Conservation (phyloP, 805 yeast genomes). For the Pichia kluyveri region DNA sequence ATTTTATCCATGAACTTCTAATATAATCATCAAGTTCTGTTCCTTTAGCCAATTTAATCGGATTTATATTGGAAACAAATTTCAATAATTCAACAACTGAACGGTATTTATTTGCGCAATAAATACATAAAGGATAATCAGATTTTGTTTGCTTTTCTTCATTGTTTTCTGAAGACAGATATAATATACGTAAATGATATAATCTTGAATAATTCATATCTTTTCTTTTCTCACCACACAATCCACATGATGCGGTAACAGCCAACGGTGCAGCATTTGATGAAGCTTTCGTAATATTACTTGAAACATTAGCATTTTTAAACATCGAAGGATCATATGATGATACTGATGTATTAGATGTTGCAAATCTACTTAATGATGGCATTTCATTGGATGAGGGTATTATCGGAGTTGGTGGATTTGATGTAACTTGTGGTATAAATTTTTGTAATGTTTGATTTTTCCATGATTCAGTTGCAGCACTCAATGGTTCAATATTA, state of each 20-base stretch:
- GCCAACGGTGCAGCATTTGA: slow-evolving; percentile 60
- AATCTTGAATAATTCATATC: slow-evolving; percentile 70
- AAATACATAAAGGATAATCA: slow-evolving; percentile 67
- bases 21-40: slow-evolving; percentile 18
- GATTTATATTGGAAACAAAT: slow-evolving; percentile 31
- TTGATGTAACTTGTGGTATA: slow-evolving; percentile 4
- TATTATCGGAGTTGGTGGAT: slow-evolving; percentile 8
- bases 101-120: slow-evolving; percentile 72
- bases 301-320: slow-evolving; percentile 1
- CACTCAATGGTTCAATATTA: slow-evolving; percentile 77
- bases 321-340: slow-evolving; percentile 9
- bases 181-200: slow-evolving; percentile 37
- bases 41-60: neutral
- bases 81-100: slow-evolving; percentile 78
- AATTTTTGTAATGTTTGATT: slow-evolving; percentile 14
- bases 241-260: slow-evolving; percentile 61
- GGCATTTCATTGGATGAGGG: slow-evolving; percentile 8
- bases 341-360: slow-evolving; percentile 8
- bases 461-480: slow-evolving; percentile 68
- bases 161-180: neutral
- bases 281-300: slow-evolving; percentile 10
- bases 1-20: slow-evolving; percentile 45
- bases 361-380: slow-evolving; percentile 8
- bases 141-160: slow-evolving; percentile 26
- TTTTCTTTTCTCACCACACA: slow-evolving; percentile 74